phyloP scores from a whole-genome alignment of 2,329 filamentous ascomycete species.

The Fusarium ramigenum region DNA sequence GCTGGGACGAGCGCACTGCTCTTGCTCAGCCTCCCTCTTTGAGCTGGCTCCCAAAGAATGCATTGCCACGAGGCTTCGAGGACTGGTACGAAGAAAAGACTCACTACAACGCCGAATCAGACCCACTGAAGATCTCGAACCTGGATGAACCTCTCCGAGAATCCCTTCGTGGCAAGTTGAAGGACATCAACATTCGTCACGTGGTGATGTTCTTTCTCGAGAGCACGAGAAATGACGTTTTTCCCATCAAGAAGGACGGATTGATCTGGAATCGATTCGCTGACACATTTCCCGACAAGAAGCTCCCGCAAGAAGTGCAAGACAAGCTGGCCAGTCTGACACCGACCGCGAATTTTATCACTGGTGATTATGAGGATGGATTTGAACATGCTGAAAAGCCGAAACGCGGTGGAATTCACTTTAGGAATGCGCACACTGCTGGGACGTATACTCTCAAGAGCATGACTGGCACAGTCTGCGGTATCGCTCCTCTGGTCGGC shows the following conservation, averaged over 20 bases:
- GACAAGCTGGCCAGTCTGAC: constrained; percentile 44
- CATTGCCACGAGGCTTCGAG: constrained; percentile 34
- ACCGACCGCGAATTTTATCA: constrained; percentile 47
- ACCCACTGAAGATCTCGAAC: constrained; percentile 55
- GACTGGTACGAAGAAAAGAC: constrained; percentile 40
- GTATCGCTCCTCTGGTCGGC: constrained; percentile 52
- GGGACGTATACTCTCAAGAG: constrained; percentile 57
- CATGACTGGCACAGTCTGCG: constrained; percentile 53
- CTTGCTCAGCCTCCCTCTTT: constrained; percentile 34
- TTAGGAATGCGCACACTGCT: constrained; percentile 53
- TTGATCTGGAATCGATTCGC: constrained; percentile 50
- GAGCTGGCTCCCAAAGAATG: constrained; percentile 38
- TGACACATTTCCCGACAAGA: constrained; percentile 45
- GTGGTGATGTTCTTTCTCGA: constrained; percentile 56
- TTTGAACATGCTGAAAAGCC: constrained; percentile 39
- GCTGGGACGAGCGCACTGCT: constrained; percentile 43
- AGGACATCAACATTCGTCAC: constrained; percentile 52
- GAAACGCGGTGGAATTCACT: constrained; percentile 52
- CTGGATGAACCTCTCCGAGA: constrained; percentile 46
- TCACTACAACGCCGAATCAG: constrained; percentile 49
- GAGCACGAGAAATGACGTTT: constrained; percentile 56
- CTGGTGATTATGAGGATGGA: constrained; percentile 49
- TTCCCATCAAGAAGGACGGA: constrained; percentile 54
- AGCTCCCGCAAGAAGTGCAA: constrained; percentile 47
- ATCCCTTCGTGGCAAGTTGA: constrained; percentile 39